Base-by-base conservation (phyloP, 176 grass and related monocot genomes). In the Paspalum notatum region DNA sequence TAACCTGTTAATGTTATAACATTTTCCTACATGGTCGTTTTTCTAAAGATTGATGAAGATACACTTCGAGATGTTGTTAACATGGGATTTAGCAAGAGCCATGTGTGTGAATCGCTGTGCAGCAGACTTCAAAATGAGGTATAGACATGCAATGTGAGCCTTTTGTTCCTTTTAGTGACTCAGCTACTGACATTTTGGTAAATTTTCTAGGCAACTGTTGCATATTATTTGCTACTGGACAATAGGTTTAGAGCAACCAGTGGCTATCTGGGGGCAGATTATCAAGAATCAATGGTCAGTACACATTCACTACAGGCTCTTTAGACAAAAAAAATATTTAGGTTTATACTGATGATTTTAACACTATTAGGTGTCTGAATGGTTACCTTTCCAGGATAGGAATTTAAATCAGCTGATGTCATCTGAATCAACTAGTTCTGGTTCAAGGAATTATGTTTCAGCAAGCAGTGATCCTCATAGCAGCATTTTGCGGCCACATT, bases 151-250 rank as follows among this genome's bases (percentile, higher is more conserved):
- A 70, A 25, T 74, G 40, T 69, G n/a, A 71, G 38, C 24, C 6
- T 71, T 54, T 41, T 46, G 17, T 80, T 78, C 20, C 37, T 62
- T 82, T 80, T 42, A 39, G 37, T 74, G 37, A 66, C 58, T 78
- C 41, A 24, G 15, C n/a, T 71, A 62, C 81, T 90, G 62, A 88
- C 70, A 47, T 83, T 83, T 83, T 69, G 25, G 78, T 68, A 76
- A 78, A 44, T 47, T 61, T 89, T 72, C 49, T 69, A 98, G 96
- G 92, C 92, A 78, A 98, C 96, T 79, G 96, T 98, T 73, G 89
- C 88, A 44, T 98, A 98, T 89, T 93, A 95, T 77, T 92, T 98
- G 62, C 92, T 93, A 80, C 37, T 98, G 90, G 96, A 98, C 84
- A 93, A 91, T 90, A 88, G 92, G 12, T 98, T 98, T 59, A 93